Evolutionary conservation across 345 rosid genomes (phyloP).

Genomic region (Lepidium aucheri): DNA sequence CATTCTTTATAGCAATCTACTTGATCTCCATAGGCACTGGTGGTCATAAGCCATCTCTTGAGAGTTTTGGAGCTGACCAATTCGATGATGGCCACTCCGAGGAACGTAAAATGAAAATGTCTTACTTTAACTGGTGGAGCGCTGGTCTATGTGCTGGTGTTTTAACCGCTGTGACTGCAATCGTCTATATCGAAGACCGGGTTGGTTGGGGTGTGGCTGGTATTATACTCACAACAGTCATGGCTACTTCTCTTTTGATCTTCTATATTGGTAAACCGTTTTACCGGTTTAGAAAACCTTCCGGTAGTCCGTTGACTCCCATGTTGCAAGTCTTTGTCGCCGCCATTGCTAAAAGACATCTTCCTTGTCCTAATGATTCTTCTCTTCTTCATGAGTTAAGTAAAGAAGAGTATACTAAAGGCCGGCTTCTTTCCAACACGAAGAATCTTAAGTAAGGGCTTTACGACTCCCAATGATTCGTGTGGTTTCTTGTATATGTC

Average conservation of each 20-base stretch:
- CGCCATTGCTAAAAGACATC: constrained; percentile 63
- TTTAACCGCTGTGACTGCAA: constrained; percentile 56
- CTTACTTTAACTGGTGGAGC: constrained; percentile 95
- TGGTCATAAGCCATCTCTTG: constrained; percentile 89
- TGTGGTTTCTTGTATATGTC: not conserved
- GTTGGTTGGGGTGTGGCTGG: constrained; percentile 82
- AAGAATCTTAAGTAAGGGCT: constrained; percentile 54
- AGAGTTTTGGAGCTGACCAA: constrained; percentile 98
- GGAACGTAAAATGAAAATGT: constrained; percentile 82
- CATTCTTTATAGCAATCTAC: constrained; percentile 76
- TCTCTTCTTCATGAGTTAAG: constrained; percentile 47
- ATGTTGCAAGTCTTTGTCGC: constrained; percentile 74
- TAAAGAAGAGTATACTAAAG: constrained; percentile 28
- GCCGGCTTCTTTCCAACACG: constrained; percentile 63
- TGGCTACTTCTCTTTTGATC: constrained; percentile 55
- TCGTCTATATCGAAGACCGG: constrained; percentile 75
- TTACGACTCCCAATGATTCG: not conserved
- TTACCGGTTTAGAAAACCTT: constrained; percentile 60
- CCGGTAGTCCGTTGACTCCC: constrained; percentile 83
- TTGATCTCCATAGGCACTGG: constrained; percentile 82
- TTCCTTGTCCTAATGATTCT: constrained; percentile 49
- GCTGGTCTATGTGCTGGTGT: constrained; percentile 69
- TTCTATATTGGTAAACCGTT: constrained; percentile 60
- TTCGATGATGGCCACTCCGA: constrained; percentile 65
- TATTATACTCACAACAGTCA: constrained; percentile 46